Conservation (phyloP, 495 filamentous ascomycete species). For the Polyplosphaeria fusca region DNA sequence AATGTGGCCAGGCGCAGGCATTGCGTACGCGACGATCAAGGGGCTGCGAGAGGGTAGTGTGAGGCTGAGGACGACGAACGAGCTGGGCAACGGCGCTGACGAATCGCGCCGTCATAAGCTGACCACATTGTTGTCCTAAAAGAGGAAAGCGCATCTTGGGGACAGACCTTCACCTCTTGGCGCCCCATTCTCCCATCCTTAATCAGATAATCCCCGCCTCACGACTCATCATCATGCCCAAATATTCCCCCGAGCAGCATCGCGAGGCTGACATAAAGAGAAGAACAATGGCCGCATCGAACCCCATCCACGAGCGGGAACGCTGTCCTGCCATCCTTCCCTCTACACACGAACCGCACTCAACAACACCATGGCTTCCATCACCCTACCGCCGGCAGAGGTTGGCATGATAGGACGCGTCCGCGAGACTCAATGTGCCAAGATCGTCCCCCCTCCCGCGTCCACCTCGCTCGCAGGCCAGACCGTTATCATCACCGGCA, state of each 20-base stretch:
- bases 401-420: background rate
- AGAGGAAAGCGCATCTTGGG: no score
- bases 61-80: background rate
- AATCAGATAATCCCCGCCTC: no score
- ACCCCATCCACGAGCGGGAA: background rate
- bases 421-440: slow-evolving; percentile 1
- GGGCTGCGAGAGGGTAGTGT: background rate
- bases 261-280: no score
- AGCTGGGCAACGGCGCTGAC: background rate
- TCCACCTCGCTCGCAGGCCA: slow-evolving; percentile 25
- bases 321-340: background rate
- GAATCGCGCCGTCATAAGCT: no score
- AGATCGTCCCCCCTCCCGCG: background rate
- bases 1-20: background rate
- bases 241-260: no score
- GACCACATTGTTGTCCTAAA: no score
- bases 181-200: no score
- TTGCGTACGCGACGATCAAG: no score
- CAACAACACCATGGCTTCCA: background rate
- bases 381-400: background rate
- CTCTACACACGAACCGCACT: background rate
- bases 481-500: slow-evolving; percentile 38
- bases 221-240: no score
- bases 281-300: background rate
- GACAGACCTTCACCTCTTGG: no score